Conservation (phyloP, 2,329 filamentous ascomycete species). For the Penicillium sclerotiorum region DNA sequence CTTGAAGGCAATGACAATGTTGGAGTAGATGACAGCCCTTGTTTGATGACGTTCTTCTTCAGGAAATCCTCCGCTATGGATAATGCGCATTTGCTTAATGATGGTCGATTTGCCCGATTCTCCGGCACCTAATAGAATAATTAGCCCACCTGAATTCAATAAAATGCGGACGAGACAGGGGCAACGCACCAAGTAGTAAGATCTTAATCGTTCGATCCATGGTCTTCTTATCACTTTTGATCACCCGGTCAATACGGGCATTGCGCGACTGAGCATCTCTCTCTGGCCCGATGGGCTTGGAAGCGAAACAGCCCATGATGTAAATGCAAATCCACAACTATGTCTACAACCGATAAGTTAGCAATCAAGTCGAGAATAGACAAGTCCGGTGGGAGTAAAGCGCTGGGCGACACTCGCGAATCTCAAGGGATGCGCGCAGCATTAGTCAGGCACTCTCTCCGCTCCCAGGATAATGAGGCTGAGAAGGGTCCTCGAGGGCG, state of each 20-base stretch:
- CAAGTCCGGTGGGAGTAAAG: background rate
- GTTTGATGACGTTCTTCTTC: conserved; percentile 89
- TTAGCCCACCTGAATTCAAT: conserved; percentile 30
- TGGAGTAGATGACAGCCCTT: conserved; percentile 94
- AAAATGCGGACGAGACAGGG: background rate
- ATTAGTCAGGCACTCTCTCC: conserved; percentile 1
- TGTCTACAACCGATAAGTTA: background rate
- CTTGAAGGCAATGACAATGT: conserved; percentile 89
- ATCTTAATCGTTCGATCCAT: conserved; percentile 90
- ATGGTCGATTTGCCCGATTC: conserved; percentile 97
- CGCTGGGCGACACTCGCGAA: background rate
- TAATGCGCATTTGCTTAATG: conserved; percentile 98
- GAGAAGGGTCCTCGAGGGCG: background rate
- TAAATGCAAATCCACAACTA: background rate
- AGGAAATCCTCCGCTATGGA: conserved; percentile 90
- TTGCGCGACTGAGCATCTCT: conserved; percentile 47
- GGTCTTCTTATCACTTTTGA: conserved; percentile 85
- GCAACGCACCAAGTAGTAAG: conserved; percentile 72
- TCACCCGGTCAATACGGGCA: conserved; percentile 78
- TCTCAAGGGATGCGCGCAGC: conserved; percentile 25
- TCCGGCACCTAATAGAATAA: conserved; percentile 71
- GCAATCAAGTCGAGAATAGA: conserved; percentile 7
- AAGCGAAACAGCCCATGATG: conserved; percentile 50
- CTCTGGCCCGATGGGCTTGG: conserved; percentile 44
- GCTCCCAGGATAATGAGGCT: background rate